A percentile compares a stretch with the other conserved stretches of the same genome.
These are phyloP conservation scores for Penicillium glabrum DNA, from an alignment of 2,329 filamentous ascomycete species.

Conservation along the genomic window DNA sequence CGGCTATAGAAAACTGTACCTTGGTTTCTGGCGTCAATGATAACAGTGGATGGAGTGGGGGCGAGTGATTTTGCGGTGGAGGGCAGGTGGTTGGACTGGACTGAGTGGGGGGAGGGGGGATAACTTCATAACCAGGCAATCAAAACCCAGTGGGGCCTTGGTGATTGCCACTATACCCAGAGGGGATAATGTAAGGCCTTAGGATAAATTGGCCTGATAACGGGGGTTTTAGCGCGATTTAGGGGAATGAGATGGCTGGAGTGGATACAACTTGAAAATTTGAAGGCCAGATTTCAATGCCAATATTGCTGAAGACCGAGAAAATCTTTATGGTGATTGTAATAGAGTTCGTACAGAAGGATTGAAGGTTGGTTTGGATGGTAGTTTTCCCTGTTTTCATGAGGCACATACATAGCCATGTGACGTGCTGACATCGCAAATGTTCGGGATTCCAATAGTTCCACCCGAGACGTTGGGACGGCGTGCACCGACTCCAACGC, in stretches of 20 bases:
- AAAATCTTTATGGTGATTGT: not conserved
- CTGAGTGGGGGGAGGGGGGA: not conserved
- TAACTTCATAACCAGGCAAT: not conserved
- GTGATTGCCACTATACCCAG: not conserved
- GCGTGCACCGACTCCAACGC: not conserved
- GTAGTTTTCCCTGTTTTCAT: not conserved
- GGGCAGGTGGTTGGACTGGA: not conserved
- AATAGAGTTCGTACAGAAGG: not conserved
- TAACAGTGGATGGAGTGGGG: not conserved
- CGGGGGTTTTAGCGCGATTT: not conserved
- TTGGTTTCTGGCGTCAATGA: not conserved
- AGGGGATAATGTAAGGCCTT: not conserved
- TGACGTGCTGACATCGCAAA: not conserved
- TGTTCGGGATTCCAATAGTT: not conserved
- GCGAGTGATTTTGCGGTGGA: not conserved
- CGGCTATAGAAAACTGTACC: not conserved
- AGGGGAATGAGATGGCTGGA: not conserved
- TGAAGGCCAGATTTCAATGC: too few species aligned
- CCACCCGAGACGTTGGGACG: not conserved
- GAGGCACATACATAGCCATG: not conserved
- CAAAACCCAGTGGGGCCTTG: not conserved
- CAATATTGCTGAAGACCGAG: too few species aligned
- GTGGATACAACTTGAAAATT: not conserved
- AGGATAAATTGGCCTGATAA: not conserved
- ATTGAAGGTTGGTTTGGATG: not conserved